Base-by-base conservation (phyloP, 192 early-diverging fungal species). In the Rhizophagus sp. region DNA sequence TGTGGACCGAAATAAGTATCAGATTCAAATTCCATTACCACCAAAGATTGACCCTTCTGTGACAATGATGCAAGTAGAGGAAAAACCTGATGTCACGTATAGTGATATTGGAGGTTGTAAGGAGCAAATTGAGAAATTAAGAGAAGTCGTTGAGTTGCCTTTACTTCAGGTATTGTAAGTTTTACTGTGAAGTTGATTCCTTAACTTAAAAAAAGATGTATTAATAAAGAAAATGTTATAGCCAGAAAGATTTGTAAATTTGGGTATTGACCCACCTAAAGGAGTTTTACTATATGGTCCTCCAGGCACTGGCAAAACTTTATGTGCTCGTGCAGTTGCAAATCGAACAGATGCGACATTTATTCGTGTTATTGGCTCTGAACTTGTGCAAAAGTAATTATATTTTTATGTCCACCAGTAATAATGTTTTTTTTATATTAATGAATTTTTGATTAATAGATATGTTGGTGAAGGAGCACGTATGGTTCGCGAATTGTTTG, bases 11-110 rank as follows among this genome's bases (percentile, higher is more conserved):
- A 94, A 89, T 81, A 99, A 99, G 85, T 99, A 98, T 87, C 98
- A 99, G 86, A 99, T 99, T 79, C 97, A 99, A 84, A 94, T 99
- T 73, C 98, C 98, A 67, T 88, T 99, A 47, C 98, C 98, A 64
- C 98, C 98, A 81, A 97, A 95, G 88, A 99, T 99, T 74, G 98
- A 99, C 83, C 95, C 98, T 33, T 94, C 96, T 0, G 95, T 95
- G 62, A 99, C 98, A 13, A 99, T 99, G 98, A 99, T 99, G 98
- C 97, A 98, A 85, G 96, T 99, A 39, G 98, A 99, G 84, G 98
- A 99, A 85, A 99, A 99, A 86, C 98, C 98, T 3, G 98, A 99
- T 89, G 97, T 99, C n/a, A 99, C 98, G 12, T 99, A 99, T 79
- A 90, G 91, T 67, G 97, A 99, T 87, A 95, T 99, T n/a, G 98